Conservation (phyloP, 495 filamentous ascomycete genomes). For the Schizothecium vesticola region DNA sequence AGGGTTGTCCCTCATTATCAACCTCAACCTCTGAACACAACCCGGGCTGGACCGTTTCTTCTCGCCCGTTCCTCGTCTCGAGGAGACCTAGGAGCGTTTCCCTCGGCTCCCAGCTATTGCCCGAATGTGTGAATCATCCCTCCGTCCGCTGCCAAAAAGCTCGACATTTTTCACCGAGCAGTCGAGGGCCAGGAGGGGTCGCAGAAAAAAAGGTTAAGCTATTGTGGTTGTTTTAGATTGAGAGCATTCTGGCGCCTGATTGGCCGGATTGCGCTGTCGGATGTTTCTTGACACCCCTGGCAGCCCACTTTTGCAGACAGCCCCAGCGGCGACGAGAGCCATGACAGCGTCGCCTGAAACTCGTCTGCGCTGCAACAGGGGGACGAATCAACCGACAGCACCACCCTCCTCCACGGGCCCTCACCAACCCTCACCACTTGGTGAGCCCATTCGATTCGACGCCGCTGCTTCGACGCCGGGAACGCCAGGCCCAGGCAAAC, state of each 20-base stretch:
- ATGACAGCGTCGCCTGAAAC: conserved; percentile 30
- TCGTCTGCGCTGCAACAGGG: conserved; percentile 29
- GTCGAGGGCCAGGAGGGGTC: conserved; percentile 12
- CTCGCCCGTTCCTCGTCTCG: neutral
- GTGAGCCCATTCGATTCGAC: conserved; percentile 2
- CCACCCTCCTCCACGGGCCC: conserved; percentile 5
- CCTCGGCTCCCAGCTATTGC: neutral
- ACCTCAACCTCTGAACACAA: neutral
- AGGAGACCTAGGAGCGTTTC: neutral
- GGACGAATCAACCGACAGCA: conserved; percentile 17
- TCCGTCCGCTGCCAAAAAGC: neutral
- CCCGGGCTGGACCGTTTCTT: conserved; percentile 8
- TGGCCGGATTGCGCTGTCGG: conserved; percentile 20
- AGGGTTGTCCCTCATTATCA: neutral
- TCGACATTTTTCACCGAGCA: conserved; percentile 10
- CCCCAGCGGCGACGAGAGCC: conserved; percentile 17
- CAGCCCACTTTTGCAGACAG: conserved; percentile 10
- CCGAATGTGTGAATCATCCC: neutral
- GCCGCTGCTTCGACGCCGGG: neutral
- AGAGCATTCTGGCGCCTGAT: conserved; percentile 13
- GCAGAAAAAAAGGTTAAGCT: conserved; percentile 17
- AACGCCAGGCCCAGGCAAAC: conserved; percentile 13
- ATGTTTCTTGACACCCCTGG: conserved; percentile 24
- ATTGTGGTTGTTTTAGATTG: conserved; percentile 30
- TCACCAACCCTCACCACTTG: neutral